phyloP scores from a whole-genome alignment of 805 yeast genomes.

The Kodamaea kakaduensis region DNA sequence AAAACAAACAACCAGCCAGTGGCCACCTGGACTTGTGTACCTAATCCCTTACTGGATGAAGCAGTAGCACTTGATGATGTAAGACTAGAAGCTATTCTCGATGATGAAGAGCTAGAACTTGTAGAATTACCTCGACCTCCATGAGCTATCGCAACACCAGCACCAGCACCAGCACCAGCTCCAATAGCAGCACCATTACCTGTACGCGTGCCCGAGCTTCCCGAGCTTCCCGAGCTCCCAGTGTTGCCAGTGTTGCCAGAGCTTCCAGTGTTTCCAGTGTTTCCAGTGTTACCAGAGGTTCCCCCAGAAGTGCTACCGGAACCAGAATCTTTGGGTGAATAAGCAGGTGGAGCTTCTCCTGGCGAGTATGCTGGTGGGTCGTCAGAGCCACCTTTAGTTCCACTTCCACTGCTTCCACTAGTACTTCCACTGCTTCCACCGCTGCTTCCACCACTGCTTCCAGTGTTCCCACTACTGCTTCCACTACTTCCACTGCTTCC shows the following conservation, averaged over 20 bases:
- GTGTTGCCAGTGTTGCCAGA: background rate
- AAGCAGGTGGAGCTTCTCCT: background rate
- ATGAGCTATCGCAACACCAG: background rate
- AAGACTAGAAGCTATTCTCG: background rate
- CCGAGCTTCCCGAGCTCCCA: background rate
- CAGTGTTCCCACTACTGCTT: background rate
- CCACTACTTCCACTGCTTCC: too few species aligned
- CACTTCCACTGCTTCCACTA: background rate
- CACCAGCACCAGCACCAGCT: background rate
- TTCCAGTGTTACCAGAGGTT: background rate
- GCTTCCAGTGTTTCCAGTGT: constrained; percentile 1
- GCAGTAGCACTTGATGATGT: background rate
- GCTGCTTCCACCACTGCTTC: background rate
- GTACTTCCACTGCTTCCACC: background rate
- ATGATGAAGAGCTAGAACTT: background rate
- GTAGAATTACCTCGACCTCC: background rate
- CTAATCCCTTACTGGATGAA: background rate
- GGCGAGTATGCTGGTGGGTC: constrained; percentile 1
- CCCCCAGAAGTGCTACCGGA: background rate
- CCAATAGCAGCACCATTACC: background rate
- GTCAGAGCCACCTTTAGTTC: constrained; percentile 2
- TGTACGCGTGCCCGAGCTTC: background rate
- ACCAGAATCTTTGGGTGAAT: background rate
- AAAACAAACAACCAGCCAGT: background rate
- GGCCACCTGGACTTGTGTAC: background rate